phyloP scores from a whole-genome alignment of 257 asterid species.

The Penstemon barbatus region DNA sequence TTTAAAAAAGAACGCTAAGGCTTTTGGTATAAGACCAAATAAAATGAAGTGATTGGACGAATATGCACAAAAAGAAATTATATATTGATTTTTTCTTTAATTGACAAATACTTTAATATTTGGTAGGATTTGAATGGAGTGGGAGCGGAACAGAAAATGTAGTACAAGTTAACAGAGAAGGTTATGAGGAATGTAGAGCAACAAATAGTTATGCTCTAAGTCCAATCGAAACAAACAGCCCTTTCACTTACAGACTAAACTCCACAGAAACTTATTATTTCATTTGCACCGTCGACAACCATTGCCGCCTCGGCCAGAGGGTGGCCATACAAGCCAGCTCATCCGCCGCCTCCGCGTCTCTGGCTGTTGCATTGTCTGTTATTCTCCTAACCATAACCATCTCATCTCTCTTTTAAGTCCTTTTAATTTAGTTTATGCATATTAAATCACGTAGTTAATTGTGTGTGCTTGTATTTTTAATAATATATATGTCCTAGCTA shows the following conservation, averaged over 20 bases:
- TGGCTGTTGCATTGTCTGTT: slow-evolving; percentile 23
- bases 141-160: slow-evolving; percentile 29
- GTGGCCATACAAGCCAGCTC: slow-evolving; percentile 27
- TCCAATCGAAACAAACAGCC: slow-evolving; percentile 32
- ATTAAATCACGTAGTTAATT: no score
- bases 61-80: no score
- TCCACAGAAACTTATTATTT: slow-evolving; percentile 34
- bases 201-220: slow-evolving; percentile 5
- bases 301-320: slow-evolving; percentile 44
- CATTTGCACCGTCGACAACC: slow-evolving; percentile 40
- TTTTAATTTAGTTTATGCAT: no score
- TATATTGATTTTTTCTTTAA: background rate
- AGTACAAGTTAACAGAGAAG: slow-evolving; percentile 33
- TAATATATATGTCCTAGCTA: no score
- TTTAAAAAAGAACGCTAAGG: background rate
- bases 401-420: slow-evolving; percentile 20
- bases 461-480: no score
- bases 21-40: background rate
- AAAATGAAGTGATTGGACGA: background rate
- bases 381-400: slow-evolving; percentile 27
- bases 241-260: slow-evolving; percentile 24
- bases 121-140: slow-evolving; percentile 38
- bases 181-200: slow-evolving; percentile 33
- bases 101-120: background rate
- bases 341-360: slow-evolving; percentile 24